phyloP scores from a whole-genome alignment of 192 early-diverging fungal species.

The Coemansia sp. region DNA sequence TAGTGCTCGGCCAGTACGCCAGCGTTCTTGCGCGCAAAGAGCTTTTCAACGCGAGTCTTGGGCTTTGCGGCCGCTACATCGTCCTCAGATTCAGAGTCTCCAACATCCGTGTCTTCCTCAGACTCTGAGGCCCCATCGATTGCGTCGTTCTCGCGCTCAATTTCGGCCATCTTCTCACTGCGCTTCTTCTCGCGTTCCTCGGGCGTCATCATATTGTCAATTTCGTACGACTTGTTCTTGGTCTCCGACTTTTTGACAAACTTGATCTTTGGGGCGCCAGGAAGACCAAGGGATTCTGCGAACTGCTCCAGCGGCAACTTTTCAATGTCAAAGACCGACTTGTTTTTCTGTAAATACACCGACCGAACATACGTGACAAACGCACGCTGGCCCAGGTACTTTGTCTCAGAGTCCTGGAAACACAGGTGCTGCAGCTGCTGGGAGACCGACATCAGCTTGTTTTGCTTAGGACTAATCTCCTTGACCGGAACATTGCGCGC shows the following conservation, averaged over 20 bases:
- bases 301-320: conserved; percentile 83
- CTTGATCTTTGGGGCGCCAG: conserved; percentile 92
- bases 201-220: conserved; percentile 48
- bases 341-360: conserved; percentile 88
- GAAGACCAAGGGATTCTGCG: conserved; percentile 88
- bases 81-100: conserved; percentile 9
- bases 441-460: conserved; percentile 75
- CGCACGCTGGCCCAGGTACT: conserved; percentile 95
- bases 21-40: conserved; percentile 93
- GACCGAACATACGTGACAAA: conserved; percentile 96
- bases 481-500: conserved; percentile 84
- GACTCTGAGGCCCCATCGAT: conserved; percentile 15
- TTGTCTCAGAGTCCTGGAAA: conserved; percentile 92
- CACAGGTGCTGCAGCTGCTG: conserved; percentile 88
- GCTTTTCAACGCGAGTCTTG: conserved; percentile 84
- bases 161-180: conserved; percentile 17
- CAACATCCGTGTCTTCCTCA: conserved; percentile 31
- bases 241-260: conserved; percentile 67
- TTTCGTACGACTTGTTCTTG: conserved; percentile 74
- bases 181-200: conserved; percentile 39
- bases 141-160: conserved; percentile 34
- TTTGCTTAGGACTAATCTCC: conserved; percentile 82
- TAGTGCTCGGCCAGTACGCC: conserved; percentile 91
- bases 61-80: conserved; percentile 33
- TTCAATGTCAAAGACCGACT: conserved; percentile 85